phyloP scores from a whole-genome alignment of 2,329 filamentous ascomycete species.

The Talaromyces piceae region DNA sequence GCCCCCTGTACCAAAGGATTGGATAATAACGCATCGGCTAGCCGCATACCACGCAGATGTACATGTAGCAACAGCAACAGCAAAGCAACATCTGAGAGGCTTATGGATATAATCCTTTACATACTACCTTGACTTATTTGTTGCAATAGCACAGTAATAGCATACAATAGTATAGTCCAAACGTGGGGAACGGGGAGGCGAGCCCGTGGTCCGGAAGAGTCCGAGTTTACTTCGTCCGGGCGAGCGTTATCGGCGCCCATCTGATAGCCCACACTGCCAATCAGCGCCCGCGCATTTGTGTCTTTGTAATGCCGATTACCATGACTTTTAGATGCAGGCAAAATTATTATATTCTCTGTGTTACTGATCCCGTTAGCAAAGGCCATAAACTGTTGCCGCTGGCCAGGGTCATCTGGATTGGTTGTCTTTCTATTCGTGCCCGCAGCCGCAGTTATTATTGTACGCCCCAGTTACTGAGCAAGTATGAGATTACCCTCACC shows the following conservation, averaged over 20 bases:
- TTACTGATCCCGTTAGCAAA: background rate
- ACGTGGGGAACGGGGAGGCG: background rate
- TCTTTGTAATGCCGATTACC: background rate
- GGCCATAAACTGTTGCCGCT: background rate
- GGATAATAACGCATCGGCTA: too few relatives aligned
- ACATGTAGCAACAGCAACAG: too few relatives aligned
- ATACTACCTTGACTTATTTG: too few relatives aligned
- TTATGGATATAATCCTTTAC: too few relatives aligned
- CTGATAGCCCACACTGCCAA: constrained; percentile 1
- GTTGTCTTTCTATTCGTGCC: background rate
- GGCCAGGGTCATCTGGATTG: background rate
- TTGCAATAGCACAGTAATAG: too few relatives aligned
- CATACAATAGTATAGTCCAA: background rate
- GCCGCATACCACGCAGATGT: too few relatives aligned
- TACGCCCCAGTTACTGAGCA: too few relatives aligned
- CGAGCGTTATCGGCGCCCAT: background rate
- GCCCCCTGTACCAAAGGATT: too few relatives aligned
- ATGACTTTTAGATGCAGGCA: background rate
- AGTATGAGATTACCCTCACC: too few relatives aligned
- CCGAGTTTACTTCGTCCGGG: background rate
- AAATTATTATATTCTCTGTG: background rate
- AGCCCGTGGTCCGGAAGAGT: background rate
- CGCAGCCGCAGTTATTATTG: too few relatives aligned
- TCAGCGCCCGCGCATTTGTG: background rate
- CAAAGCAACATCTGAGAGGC: too few relatives aligned